Base-by-base conservation (phyloP, 352 stramenopile species). In the Phytophthora fragariaefolia region DNA sequence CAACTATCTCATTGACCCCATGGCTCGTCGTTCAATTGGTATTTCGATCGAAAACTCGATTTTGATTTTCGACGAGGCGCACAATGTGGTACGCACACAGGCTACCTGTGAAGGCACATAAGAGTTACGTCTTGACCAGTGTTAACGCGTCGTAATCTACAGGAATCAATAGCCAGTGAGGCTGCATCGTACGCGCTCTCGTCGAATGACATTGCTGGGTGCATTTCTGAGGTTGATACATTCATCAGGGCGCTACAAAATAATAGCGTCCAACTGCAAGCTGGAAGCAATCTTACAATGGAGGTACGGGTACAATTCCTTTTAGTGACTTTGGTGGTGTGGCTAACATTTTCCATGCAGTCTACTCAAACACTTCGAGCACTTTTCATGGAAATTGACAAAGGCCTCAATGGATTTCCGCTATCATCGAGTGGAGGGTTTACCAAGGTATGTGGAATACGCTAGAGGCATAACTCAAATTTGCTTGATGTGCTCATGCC, bases 41-140 rank as follows among this genome's bases (percentile, higher is more conserved):
- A 94, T 99, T 28, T 92, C 97, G 28, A 98, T 98, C 66, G 82
- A 97, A 45, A 98, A 99, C 77, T 79, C 97, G 0, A 89, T 99
- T 20, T 73, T 99, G 1, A 98, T 99, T 52, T 99, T 99, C 63
- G 98, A 99, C 67, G 98, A 99, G 78, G 98, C 98, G 3, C 98
- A 99, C 85, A 99, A 99, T 75, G 83, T 99, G 51, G 97, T 99
- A 84, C 32, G 77, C 40, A 46, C 40, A 1, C 15, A 12, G n/a
- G n/a, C n/a, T n/a, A n/a, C n/a, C n/a, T n/a, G n/a, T n/a, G n/a
- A n/a, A n/a, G n/a, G n/a, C n/a, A n/a, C n/a, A n/a, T n/a, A n/a
- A n/a, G n/a, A n/a, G n/a, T n/a, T n/a, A n/a, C n/a, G n/a, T n/a
- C n/a, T n/a, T n/a, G n/a, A n/a, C n/a, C n/a, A n/a, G n/a, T n/a